Base-by-base conservation (phyloP, 2,329 filamentous ascomycete genomes). In the Ophiostoma ips region DNA sequence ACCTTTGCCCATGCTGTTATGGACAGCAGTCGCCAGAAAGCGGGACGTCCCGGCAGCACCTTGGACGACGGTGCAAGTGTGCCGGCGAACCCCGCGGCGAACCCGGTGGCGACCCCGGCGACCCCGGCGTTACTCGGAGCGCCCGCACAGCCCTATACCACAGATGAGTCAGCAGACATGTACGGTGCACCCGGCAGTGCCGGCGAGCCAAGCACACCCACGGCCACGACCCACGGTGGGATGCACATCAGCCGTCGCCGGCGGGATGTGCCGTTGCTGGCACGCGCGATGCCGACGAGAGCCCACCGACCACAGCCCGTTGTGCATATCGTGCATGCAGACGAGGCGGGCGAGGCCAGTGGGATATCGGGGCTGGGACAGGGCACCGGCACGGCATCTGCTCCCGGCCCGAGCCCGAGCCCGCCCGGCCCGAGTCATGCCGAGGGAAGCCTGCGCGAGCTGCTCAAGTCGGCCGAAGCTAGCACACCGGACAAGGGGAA, bases 61-160 rank as follows among this genome's bases (percentile, higher is more conserved):
- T 8, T 55, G 53, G 58, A 49, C 57, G 4, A 50, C 60, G 5
- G 55, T 55, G 24, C 24, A 28, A 28, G 24, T 4, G 24, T 28
- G 24, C 24, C 24, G 24, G 24, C 24, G 8, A 28, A 28, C 24
- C 8, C 24, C 4, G 4, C 24, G 24, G 24, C 24, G 5, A 28
- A 4, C 5, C 24, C 24, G n/a, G n/a, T n/a, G n/a, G n/a, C n/a
- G n/a, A n/a, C n/a, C n/a, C n/a, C n/a, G n/a, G n/a, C n/a, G n/a
- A n/a, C n/a, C n/a, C n/a, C n/a, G 2, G 67, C 66, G 16, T 64
- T 81, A 11, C 62, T 78, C 7, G 71, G 77, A 56, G 70, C 75
- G 48, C 77, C 72, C 4, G 75, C 76, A n/a, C 60, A 69, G 16
- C 76, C 77, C 1, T 72, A 76, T 55, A 77, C 74, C 2, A 79